Conservation (phyloP, 169 alveolate species). For the Eimeria tenella region DNA sequence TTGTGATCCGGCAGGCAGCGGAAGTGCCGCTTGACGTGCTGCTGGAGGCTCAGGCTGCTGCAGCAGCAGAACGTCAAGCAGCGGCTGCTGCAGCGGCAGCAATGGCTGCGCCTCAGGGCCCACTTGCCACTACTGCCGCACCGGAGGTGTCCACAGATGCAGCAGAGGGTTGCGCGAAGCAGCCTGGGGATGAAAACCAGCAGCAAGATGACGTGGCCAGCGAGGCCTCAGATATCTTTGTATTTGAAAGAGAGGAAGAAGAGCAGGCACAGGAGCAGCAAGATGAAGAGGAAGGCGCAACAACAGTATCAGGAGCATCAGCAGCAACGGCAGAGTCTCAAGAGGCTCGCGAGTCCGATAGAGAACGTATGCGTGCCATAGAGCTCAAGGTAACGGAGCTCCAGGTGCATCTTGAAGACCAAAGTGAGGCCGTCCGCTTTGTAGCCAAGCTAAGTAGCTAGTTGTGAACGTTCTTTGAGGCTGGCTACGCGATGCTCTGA, state of each 20-base stretch:
- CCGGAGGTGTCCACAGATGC: slow-evolving; percentile 31
- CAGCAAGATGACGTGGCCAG: slow-evolving; percentile 66
- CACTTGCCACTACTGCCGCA: not conserved
- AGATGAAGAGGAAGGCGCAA: slow-evolving; percentile 50
- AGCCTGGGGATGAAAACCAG: slow-evolving; percentile 56
- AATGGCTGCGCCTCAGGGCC: slow-evolving; percentile 18
- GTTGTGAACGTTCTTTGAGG: not conserved
- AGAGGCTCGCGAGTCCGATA: slow-evolving; percentile 69
- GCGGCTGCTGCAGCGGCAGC: slow-evolving; percentile 69
- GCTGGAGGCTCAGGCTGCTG: slow-evolving; percentile 74
- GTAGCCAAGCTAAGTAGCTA: not conserved
- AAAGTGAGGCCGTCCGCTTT: slow-evolving; percentile 14
- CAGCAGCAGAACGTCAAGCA: slow-evolving; percentile 74
- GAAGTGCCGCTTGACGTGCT: slow-evolving; percentile 70
- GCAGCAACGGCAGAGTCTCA: slow-evolving; percentile 66
- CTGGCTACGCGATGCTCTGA: not conserved
- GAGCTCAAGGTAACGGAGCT: slow-evolving; percentile 77
- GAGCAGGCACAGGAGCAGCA: slow-evolving; percentile 61
- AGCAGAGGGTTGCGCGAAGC: slow-evolving; percentile 57
- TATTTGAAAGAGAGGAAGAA: slow-evolving; percentile 63
- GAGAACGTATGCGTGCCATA: slow-evolving; percentile 70
- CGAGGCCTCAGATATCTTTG: slow-evolving; percentile 70
- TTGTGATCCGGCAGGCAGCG: slow-evolving; percentile 33
- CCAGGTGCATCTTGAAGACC: slow-evolving; percentile 70
- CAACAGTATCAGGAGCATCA: slow-evolving; percentile 28